A percentile compares a stretch with the other conserved stretches of the same genome.
These are phyloP conservation scores for Mycena citricolor DNA, from an alignment of 1,284 basidiomycete genomes.

Conservation along the genomic window DNA sequence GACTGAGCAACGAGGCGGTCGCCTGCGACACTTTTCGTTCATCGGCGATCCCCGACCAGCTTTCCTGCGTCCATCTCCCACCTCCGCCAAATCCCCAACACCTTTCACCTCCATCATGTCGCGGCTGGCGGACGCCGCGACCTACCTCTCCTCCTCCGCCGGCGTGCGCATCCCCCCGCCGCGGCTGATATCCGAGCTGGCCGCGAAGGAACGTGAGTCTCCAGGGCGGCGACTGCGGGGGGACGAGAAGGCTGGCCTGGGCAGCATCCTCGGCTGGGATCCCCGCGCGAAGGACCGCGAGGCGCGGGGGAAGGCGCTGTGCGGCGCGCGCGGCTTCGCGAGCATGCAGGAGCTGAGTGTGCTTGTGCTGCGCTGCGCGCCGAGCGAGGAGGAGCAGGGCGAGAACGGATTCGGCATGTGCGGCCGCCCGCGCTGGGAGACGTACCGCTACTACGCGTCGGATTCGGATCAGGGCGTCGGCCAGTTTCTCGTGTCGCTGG, in stretches of 20 bases:
- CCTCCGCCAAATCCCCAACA: constrained; percentile 18
- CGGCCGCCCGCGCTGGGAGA: not conserved
- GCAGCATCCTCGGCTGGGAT: constrained; percentile 59
- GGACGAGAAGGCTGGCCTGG: constrained; percentile 52
- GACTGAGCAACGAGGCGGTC: constrained; percentile 29
- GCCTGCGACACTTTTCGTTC: constrained; percentile 45
- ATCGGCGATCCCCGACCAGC: constrained; percentile 35
- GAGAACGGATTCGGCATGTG: constrained; percentile 10
- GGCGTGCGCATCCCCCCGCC: constrained; percentile 48
- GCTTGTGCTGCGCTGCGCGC: constrained; percentile 47
- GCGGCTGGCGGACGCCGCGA: constrained; percentile 38
- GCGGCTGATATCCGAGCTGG: constrained; percentile 44
- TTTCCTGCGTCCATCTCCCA: too few relatives aligned
- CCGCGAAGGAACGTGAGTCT: constrained; percentile 43
- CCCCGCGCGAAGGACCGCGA: constrained; percentile 47
- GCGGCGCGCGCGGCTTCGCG: constrained; percentile 52
- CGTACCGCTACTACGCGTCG: not conserved
- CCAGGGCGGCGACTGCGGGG: constrained; percentile 43
- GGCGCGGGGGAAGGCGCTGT: constrained; percentile 45
- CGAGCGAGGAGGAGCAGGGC: constrained; percentile 9
- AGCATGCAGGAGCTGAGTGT: constrained; percentile 59
- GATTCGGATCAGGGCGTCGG: constrained; percentile 33
- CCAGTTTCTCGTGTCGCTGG: constrained; percentile 37
- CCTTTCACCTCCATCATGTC: constrained; percentile 41
- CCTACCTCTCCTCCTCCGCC: constrained; percentile 51